Base-by-base conservation (phyloP, 2,329 filamentous ascomycete species). In the Trichoderma sp. region DNA sequence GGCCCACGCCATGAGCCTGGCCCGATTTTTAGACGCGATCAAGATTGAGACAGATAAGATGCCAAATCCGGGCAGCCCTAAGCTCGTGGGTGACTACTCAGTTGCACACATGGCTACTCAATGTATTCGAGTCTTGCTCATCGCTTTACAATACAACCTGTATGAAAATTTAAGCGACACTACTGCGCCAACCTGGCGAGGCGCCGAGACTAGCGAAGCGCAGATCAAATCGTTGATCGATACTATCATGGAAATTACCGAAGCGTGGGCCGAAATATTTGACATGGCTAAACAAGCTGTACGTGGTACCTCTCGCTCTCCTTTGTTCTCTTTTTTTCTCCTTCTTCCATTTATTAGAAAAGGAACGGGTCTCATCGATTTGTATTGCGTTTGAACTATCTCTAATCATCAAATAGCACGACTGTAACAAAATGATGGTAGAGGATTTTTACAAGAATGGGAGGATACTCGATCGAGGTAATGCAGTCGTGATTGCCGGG, bases 171-270 rank as follows among this genome's bases (percentile, higher is more conserved):
- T 82, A 14, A 74, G 74, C 2, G 75, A 78, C 27, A 81, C 79
- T 19, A 81, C 80, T 1, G 80, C 78, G 8, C 80, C 81, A 5
- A 72, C 80, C 2, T 79, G 78, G 76, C 74, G 77, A 35, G 74
- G 76, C 27, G 76, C 77, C 7, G 71, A 74, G 1, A 76, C 77
- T 3, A 76, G 77, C 63, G 79, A 80, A 31, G 68, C 72, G 1
- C 75, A 78, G 27, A 75, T 82, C 19, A 74, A 76, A 5, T 72
- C 71, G 3, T 72, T 81, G 24, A 77, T 82, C 35, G 72, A 77
- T 55, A 76, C 74, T 16, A 76, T 81, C 7, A 73, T 82, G 68
- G 74, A 73, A 40, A 74, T 81, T 8, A 77, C 77, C 16, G 74
- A 79, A 49, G 77, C 78, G 2, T 79, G 79, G 75, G 75, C 73